Conservation (phyloP, 345 rosid genomes). For the Populus ilicifolia region DNA sequence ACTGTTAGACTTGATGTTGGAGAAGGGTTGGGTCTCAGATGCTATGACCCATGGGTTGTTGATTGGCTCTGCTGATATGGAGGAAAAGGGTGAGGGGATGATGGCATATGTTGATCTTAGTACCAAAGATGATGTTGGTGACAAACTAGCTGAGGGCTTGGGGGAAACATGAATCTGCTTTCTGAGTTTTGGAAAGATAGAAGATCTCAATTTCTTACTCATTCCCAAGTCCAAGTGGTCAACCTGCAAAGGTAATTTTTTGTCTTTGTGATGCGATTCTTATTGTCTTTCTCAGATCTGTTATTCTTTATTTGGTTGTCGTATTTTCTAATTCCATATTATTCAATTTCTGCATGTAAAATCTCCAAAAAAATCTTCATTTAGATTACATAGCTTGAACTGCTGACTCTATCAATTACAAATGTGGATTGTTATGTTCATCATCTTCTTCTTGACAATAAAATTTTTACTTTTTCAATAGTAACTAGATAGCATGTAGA, state of each 20-base stretch:
- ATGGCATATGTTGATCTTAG: constrained; percentile 3
- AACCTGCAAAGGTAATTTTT: not conserved
- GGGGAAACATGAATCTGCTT: constrained; percentile 6
- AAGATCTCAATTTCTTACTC: too few species aligned
- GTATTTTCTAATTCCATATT: not conserved
- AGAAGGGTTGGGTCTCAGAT: constrained; percentile 53
- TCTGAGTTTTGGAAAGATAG: not conserved
- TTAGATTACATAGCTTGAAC: too few species aligned
- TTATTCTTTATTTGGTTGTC: not conserved
- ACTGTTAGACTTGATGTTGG: constrained; percentile 48
- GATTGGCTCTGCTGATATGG: constrained; percentile 29
- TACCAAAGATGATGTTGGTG: constrained; percentile 33
- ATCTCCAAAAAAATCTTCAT: too few species aligned
- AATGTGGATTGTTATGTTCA: too few species aligned
- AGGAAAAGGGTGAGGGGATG: constrained; percentile 17
- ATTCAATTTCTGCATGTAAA: not conserved
- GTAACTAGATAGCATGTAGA: not conserved
- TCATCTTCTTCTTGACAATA: not conserved
- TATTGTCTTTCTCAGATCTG: not conserved
- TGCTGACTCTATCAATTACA: too few species aligned
- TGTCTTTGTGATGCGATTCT: not conserved
- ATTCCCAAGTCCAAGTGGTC: not conserved
- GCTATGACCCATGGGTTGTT: constrained; percentile 41
- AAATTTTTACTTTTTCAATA: not conserved
- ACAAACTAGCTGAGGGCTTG: constrained; percentile 42